Conservation (phyloP, 345 rosid species). For the Populus ilicifolia region DNA sequence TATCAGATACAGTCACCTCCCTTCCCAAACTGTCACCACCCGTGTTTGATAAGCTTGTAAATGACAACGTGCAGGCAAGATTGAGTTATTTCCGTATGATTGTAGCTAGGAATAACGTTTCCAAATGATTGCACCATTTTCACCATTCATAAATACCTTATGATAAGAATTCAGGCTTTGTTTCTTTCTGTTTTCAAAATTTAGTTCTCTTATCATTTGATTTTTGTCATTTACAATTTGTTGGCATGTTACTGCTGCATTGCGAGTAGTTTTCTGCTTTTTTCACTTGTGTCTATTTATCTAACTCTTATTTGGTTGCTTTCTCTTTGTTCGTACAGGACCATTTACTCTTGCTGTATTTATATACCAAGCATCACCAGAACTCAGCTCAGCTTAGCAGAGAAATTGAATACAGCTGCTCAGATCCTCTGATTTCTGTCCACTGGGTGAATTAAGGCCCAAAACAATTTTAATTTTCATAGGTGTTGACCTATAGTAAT, state of each 20-base stretch:
- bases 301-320: neutral
- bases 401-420: constrained; percentile 89
- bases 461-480: neutral
- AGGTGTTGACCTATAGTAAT: neutral
- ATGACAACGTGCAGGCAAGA: constrained; percentile 82
- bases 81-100: neutral
- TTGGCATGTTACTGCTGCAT: neutral
- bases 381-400: constrained; percentile 87
- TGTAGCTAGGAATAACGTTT: neutral
- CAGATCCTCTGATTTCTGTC: constrained; percentile 49
- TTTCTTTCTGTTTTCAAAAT: no score
- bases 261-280: neutral
- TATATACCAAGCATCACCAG: constrained; percentile 89
- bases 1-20: constrained; percentile 64
- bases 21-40: constrained; percentile 72
- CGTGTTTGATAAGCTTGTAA: constrained; percentile 77
- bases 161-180: neutral
- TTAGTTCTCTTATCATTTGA: neutral
- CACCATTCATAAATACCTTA: neutral
- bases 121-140: neutral
- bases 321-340: constrained; percentile 44
- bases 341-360: constrained; percentile 69
- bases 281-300: neutral
- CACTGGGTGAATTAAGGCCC: neutral
- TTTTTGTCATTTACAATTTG: neutral